phyloP scores from a whole-genome alignment of 2,329 filamentous ascomycete genomes.

The Arachnomyces sp. region DNA sequence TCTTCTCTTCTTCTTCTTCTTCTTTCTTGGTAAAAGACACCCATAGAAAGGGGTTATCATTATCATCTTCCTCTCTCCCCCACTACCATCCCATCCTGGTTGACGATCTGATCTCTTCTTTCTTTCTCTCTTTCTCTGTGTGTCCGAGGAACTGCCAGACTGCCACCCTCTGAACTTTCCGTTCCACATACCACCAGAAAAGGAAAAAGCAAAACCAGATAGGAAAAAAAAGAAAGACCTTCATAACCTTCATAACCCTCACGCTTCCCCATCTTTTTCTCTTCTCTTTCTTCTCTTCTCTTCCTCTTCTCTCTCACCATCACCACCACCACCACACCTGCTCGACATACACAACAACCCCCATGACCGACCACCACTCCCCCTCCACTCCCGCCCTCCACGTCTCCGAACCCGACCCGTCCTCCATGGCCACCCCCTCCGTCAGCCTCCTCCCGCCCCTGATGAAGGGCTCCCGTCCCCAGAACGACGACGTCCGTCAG shows the following conservation, averaged over 20 bases:
- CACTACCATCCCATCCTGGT: constrained; percentile 8
- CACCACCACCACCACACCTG: constrained; percentile 16
- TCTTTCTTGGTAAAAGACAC: too few relatives aligned
- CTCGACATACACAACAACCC: constrained; percentile 7
- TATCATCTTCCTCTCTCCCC: constrained; percentile 11
- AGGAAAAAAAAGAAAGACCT: not conserved
- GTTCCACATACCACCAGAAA: not conserved
- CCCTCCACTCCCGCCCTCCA: constrained; percentile 21
- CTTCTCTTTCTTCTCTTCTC: constrained; percentile 19
- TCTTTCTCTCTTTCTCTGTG: constrained; percentile 10
- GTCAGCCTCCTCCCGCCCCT: constrained; percentile 38
- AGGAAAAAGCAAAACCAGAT: not conserved
- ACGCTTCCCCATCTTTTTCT: constrained; percentile 18
- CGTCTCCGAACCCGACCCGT: constrained; percentile 18
- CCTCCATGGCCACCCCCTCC: constrained; percentile 33
- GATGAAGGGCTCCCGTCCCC: constrained; percentile 43
- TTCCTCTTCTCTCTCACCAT: constrained; percentile 15
- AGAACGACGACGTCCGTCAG: constrained; percentile 53
- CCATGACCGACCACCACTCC: constrained; percentile 55
- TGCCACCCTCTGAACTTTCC: constrained; percentile 1
- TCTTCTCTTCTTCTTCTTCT: constrained; percentile 10
- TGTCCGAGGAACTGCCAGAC: constrained; percentile 5
- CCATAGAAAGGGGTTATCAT: too few relatives aligned
- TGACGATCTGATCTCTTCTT: constrained; percentile 14
- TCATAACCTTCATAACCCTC: constrained; percentile 22